A percentile compares a stretch with the other conserved stretches of the same genome.
Conservation (phyloP, 768 basidiomycete species). For the Leccinum fibrillosum region DNA sequence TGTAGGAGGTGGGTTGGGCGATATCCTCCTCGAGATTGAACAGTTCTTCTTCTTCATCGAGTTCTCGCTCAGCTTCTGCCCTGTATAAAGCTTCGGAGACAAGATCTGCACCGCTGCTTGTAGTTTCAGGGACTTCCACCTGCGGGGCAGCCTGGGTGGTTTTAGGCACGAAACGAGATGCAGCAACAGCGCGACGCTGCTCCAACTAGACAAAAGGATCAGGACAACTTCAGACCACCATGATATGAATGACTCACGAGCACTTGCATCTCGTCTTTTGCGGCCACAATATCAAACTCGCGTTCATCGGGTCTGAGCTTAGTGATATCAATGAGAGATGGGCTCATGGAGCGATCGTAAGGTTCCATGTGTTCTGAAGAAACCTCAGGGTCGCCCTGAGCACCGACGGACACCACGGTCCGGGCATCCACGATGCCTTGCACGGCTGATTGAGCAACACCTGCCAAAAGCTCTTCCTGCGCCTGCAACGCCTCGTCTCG, state of each 20-base stretch:
- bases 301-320: slow-evolving; percentile 74
- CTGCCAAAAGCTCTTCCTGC: slow-evolving; percentile 85
- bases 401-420: slow-evolving; percentile 32
- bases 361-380: slow-evolving; percentile 66
- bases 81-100: slow-evolving; percentile 89
- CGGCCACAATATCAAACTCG: slow-evolving; percentile 72
- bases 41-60: slow-evolving; percentile 94
- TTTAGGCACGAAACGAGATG: slow-evolving; percentile 86
- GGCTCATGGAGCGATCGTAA: slow-evolving; percentile 87
- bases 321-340: slow-evolving; percentile 67
- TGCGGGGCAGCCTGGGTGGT: slow-evolving; percentile 58
- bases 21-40: slow-evolving; percentile 94
- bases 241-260: slow-evolving; percentile 48
- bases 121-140: slow-evolving; percentile 50
- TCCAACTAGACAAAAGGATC: slow-evolving; percentile 44
- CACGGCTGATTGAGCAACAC: slow-evolving; percentile 62
- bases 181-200: slow-evolving; percentile 77
- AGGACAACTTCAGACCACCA: neutral
- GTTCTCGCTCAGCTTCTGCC: slow-evolving; percentile 86
- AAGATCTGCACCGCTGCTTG: slow-evolving; percentile 67
- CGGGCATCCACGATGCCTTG: slow-evolving; percentile 38
- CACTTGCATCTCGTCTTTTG: slow-evolving; percentile 56
- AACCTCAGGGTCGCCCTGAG: slow-evolving; percentile 34
- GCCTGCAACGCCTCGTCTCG: slow-evolving; percentile 94
- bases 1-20: slow-evolving; percentile 78